These are phyloP conservation scores for Rhizopus delemar DNA, from an alignment of 371 early-diverging fungal genomes.

Conservation along the genomic window DNA sequence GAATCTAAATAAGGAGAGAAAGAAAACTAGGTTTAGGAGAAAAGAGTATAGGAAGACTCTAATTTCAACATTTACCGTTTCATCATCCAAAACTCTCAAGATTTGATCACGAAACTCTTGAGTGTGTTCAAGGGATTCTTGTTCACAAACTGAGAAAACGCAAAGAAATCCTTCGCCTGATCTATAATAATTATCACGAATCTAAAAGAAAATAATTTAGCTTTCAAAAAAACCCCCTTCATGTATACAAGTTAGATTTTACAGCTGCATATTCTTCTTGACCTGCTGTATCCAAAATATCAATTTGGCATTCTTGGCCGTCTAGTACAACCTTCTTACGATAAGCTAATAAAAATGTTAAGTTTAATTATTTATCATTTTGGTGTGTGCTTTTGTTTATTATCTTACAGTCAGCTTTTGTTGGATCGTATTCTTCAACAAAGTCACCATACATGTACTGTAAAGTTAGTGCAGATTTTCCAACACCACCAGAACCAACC, in stretches of 20 bases:
- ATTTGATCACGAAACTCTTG: slow-evolving; percentile 90
- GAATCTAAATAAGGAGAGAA: slow-evolving; percentile 39
- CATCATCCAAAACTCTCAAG: slow-evolving; percentile 83
- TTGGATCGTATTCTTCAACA: slow-evolving; percentile 94
- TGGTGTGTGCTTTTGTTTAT: neutral
- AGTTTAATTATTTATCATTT: neutral
- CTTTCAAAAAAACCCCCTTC: neutral
- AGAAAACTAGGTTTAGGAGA: slow-evolving; percentile 8
- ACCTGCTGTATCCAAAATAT: slow-evolving; percentile 93
- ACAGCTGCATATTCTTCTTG: slow-evolving; percentile 89
- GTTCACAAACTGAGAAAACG: slow-evolving; percentile 84
- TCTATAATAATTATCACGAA: slow-evolving; percentile 91
- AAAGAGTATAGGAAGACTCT: neutral
- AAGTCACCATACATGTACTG: slow-evolving; percentile 94
- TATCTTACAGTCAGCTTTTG: slow-evolving; percentile 83
- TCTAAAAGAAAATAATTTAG: slow-evolving; percentile 40
- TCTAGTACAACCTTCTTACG: slow-evolving; percentile 71
- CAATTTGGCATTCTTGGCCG: slow-evolving; percentile 80
- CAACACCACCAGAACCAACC: slow-evolving; percentile 94
- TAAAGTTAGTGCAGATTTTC: slow-evolving; percentile 90
- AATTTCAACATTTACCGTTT: slow-evolving; percentile 50
- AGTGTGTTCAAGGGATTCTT: slow-evolving; percentile 79
- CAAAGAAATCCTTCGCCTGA: slow-evolving; percentile 90
- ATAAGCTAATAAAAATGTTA: slow-evolving; percentile 46
- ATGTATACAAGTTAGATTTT: neutral